A percentile compares a stretch with the other conserved stretches of the same genome.
Evolutionary conservation across 305 asterid genomes (phyloP).

Genomic region (Fraxinus nigra): DNA sequence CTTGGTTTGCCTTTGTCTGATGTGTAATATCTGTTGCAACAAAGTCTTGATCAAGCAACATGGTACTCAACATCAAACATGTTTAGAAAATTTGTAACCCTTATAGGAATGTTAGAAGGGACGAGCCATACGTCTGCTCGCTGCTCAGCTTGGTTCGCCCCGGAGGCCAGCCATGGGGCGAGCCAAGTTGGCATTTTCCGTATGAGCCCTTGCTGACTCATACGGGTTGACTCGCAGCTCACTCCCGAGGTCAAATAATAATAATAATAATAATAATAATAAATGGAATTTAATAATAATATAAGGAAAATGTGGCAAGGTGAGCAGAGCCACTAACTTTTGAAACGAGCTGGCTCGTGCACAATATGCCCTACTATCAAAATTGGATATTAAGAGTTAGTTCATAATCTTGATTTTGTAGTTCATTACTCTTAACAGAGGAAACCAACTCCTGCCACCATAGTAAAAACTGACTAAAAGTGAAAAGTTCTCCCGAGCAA

Average conservation of each 20-base stretch:
- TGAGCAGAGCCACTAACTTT: background rate
- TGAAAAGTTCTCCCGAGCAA: background rate
- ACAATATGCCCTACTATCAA: background rate
- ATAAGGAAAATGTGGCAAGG: background rate
- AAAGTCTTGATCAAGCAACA: constrained; percentile 24
- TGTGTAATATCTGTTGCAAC: constrained; percentile 36
- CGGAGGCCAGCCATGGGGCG: background rate
- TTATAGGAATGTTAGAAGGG: background rate
- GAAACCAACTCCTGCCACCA: background rate
- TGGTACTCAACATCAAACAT: constrained; percentile 9
- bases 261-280: too few species aligned
- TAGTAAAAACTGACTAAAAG: background rate
- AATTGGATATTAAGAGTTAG: background rate
- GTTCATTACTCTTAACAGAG: background rate
- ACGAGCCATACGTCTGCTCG: background rate
- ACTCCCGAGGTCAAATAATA: background rate
- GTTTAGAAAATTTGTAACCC: background rate
- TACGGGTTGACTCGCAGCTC: background rate
- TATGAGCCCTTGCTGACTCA: background rate
- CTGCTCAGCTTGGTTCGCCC: background rate
- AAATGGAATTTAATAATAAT: too few species aligned
- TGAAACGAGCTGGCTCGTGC: background rate
- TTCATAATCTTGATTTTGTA: background rate
- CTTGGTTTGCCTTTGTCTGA: constrained; percentile 38
- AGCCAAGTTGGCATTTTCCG: background rate